A percentile compares a stretch with the other conserved stretches of the same genome.
These are phyloP conservation scores for Posidonia oceanica DNA, from an alignment of 116 monocot genomes.

Conservation along the genomic window DNA sequence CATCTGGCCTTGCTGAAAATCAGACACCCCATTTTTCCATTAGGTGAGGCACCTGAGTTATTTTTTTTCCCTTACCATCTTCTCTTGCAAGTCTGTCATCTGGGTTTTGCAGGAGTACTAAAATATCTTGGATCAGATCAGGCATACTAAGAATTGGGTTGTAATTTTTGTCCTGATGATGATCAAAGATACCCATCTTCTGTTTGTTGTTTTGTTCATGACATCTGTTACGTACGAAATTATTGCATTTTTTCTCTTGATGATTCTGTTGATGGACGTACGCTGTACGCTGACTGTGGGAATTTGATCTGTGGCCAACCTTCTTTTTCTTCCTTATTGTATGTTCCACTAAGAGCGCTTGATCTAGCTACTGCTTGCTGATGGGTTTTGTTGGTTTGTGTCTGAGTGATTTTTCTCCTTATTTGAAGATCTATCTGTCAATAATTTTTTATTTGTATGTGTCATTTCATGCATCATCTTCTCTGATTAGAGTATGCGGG, in stretches of 20 bases:
- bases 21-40: constrained; percentile 49
- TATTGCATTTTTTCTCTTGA: neutral
- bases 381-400: neutral
- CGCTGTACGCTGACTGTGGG: too few relatives aligned
- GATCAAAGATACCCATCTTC: neutral
- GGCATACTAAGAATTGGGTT: neutral
- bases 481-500: neutral
- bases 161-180: neutral
- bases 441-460: neutral
- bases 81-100: neutral
- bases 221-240: neutral
- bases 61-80: neutral
- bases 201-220: neutral
- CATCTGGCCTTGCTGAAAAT: constrained; percentile 12
- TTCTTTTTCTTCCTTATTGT: too few relatives aligned
- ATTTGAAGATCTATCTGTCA: neutral
- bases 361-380: neutral
- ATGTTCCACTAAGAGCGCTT: neutral
- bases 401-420: neutral
- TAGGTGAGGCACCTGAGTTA: constrained; percentile 25
- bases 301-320: too few relatives aligned
- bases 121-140: neutral
- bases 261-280: neutral
- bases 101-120: neutral
- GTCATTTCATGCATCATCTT: constrained; percentile 13